Base-by-base conservation (phyloP, 148 eudicot genomes). In the Vaccinium corymbosum region DNA sequence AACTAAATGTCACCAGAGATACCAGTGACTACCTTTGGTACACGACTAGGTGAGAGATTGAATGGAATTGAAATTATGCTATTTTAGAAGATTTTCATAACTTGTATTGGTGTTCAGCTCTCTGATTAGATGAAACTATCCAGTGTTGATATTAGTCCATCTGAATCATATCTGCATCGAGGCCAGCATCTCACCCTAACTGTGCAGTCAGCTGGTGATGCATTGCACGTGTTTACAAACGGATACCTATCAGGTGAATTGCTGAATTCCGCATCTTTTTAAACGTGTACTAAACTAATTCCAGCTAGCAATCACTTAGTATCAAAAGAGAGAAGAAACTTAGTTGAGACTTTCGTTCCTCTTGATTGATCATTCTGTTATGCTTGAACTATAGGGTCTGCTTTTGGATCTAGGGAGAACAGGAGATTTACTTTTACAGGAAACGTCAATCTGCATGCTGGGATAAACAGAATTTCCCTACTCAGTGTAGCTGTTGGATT, bases 11-110 rank as follows among this genome's bases (percentile, higher is more conserved):
- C 76, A 97, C 99, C 64, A 88, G 97, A 87, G 99, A 97, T 88
- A 80, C 89, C 25, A 92, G 91, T 77, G 99, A 97, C 88, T 97
- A 97, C 80, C 97, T 97, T 27, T 97, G 99, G 99, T 97, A 97
- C 88, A 91, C 80, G 81, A 94, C 98, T 38, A 94, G 97, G 99
- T 97, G 85, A 83, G 83, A 83, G 81, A 32, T 76, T 61, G 27
- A 64, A 16, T 10, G 14, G 70, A 27, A n/a, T 22, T 27, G 22
- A 27, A 9, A 74, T 46, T 50, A 51, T n/a, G 42, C 14, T 16
- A 12, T 29, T 27, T 32, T 25, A 32, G 49, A 49, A 19, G 29
- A 81, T 66, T 71, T 76, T 56, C 51, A 4, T 2, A n/a, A 27
- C 8, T 7, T 46, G 59, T 50, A 72, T 61, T 83, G 49, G 61